Conservation (phyloP, 139 green algal species). For the Tetradesmus obliquus region DNA sequence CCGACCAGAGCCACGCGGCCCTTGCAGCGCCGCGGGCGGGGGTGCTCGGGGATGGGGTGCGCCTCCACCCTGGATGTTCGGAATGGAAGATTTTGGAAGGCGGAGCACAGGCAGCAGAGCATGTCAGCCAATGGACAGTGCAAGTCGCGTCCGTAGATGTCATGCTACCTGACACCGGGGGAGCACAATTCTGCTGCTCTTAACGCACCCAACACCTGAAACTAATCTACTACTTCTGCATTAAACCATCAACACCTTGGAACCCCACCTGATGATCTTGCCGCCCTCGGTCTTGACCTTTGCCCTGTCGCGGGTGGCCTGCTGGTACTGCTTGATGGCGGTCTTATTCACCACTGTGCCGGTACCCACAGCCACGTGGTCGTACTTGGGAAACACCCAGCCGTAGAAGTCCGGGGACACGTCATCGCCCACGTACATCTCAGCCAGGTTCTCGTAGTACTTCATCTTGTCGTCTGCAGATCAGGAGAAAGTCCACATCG, state of each 20-base stretch:
- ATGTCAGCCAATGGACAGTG: too few species aligned
- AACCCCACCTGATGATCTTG: conserved; percentile 91
- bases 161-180: too few species aligned
- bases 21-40: conserved; percentile 84
- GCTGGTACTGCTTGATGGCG: conserved; percentile 99
- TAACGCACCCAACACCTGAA: neutral
- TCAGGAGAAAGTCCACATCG: neutral
- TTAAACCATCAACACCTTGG: too few species aligned
- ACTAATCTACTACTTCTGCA: too few species aligned
- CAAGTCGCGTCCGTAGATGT: too few species aligned
- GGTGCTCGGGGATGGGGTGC: conserved; percentile 98
- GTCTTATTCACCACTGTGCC: conserved; percentile 99
- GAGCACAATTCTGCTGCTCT: too few species aligned
- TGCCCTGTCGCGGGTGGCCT: conserved; percentile 82
- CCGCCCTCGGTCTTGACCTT: conserved; percentile 96
- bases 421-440: conserved; percentile 99
- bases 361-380: conserved; percentile 99
- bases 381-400: conserved; percentile 99
- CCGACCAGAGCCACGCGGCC: conserved; percentile 93
- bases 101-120: too few species aligned
- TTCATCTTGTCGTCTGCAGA: conserved; percentile 97
- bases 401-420: conserved; percentile 99
- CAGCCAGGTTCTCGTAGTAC: conserved; percentile 99
- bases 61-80: conserved; percentile 88
- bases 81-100: too few species aligned